Percentiles rank a stretch among this genome's conserved stretches.
These are phyloP conservation scores for Scleromitrula shiraiana DNA, from an alignment of 2,329 filamentous ascomycete species.

Conservation along the genomic window DNA sequence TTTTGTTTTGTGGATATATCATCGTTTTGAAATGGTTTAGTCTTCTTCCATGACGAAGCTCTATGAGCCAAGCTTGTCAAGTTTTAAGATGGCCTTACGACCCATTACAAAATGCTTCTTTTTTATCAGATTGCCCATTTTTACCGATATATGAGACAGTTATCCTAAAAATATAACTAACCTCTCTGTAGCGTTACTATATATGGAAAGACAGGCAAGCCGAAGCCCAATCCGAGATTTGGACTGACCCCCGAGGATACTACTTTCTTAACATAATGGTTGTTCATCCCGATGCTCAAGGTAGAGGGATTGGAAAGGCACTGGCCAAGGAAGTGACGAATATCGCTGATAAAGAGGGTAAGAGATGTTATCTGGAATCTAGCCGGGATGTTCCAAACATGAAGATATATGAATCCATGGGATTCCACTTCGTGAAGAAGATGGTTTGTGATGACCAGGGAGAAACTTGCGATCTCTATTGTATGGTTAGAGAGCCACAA, in stretches of 20 bases:
- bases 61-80: background rate
- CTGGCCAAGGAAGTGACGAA: constrained; percentile 57
- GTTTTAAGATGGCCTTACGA: background rate
- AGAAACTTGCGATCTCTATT: constrained; percentile 44
- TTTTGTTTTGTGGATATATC: background rate
- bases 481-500: constrained; percentile 38
- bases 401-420: constrained; percentile 62
- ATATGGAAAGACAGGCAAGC: constrained; percentile 65
- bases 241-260: constrained; percentile 59
- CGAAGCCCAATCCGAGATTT: constrained; percentile 51
- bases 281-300: constrained; percentile 56
- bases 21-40: background rate
- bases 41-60: background rate
- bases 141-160: background rate
- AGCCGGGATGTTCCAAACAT: constrained; percentile 61
- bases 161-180: background rate
- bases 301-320: constrained; percentile 56
- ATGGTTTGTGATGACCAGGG: constrained; percentile 60
- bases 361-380: constrained; percentile 63
- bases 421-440: constrained; percentile 55
- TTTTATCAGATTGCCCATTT: background rate
- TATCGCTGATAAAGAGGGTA: constrained; percentile 54
- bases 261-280: constrained; percentile 74
- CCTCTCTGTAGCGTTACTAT: constrained; percentile 48
- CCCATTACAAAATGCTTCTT: background rate